phyloP scores from a whole-genome alignment of 1,139 yeast species.

The Insectozyma bohioensis region DNA sequence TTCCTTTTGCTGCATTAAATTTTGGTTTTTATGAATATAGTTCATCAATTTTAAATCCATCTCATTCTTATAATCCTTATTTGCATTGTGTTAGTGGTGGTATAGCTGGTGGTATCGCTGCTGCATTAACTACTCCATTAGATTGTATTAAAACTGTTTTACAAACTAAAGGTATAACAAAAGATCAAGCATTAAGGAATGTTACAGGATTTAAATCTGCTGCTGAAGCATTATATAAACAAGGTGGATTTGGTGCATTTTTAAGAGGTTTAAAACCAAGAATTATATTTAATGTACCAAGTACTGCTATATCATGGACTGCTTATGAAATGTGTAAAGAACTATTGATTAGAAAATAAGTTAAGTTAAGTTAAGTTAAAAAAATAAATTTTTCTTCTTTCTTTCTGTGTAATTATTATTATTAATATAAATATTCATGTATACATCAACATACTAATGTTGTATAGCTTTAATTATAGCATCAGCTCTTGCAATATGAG shows the following conservation, averaged over 20 bases:
- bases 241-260: constrained; percentile 72
- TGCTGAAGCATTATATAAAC: constrained; percentile 61
- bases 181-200: constrained; percentile 49
- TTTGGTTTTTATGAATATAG: constrained; percentile 90
- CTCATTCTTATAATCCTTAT: constrained; percentile 79
- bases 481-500: constrained; percentile 32
- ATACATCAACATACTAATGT: constrained; percentile 9
- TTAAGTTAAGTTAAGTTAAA: too few species aligned
- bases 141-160: constrained; percentile 92
- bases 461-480: constrained; percentile 26
- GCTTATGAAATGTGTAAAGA: constrained; percentile 97
- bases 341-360: constrained; percentile 37
- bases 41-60: constrained; percentile 76
- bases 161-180: constrained; percentile 69
- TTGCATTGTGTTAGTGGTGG: constrained; percentile 95
- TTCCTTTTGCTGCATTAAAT: constrained; percentile 94
- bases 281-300: constrained; percentile 89
- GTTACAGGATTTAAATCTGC: constrained; percentile 76
- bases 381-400: too few species aligned
- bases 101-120: constrained; percentile 93
- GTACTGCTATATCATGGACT: constrained; percentile 98
- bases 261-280: constrained; percentile 88
- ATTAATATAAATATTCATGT: too few species aligned
- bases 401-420: too few species aligned
- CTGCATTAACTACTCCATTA: constrained; percentile 93